phyloP scores from a whole-genome alignment of 352 stramenopile species.

The Phytophthora ramorum region DNA sequence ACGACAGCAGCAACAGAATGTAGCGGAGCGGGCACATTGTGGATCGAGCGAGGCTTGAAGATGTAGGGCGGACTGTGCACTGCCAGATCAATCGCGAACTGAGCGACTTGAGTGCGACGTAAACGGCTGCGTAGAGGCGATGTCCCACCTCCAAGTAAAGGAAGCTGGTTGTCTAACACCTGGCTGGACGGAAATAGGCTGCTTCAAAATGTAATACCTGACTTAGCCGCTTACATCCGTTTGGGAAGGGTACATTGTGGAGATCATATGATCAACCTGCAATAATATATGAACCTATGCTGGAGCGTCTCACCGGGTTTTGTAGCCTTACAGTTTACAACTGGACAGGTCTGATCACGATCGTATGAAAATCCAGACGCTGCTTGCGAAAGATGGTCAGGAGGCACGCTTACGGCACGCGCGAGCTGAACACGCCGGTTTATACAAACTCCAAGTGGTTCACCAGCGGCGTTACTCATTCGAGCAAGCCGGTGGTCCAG shows the following conservation, averaged over 20 bases:
- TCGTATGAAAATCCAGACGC: constrained; percentile 37
- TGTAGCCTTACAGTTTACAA: background rate
- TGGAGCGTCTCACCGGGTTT: background rate
- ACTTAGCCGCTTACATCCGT: background rate
- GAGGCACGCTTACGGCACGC: constrained; percentile 20
- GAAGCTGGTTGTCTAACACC: constrained; percentile 26
- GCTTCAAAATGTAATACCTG: background rate
- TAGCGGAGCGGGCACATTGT: constrained; percentile 87
- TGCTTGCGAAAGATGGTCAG: constrained; percentile 14
- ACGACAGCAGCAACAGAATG: constrained; percentile 84
- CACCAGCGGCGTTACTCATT: constrained; percentile 8
- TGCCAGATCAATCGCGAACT: constrained; percentile 37
- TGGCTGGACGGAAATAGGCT: constrained; percentile 29
- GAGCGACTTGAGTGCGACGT: constrained; percentile 14
- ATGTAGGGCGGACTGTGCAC: background rate
- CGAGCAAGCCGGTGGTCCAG: constrained; percentile 4
- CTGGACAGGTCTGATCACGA: constrained; percentile 14
- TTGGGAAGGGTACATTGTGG: background rate
- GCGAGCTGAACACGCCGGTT: constrained; percentile 15
- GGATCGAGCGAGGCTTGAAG: background rate
- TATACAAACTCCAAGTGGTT: constrained; percentile 15
- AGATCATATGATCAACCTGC: background rate
- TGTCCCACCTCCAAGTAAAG: constrained; percentile 36
- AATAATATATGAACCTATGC: background rate
- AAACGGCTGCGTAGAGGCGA: constrained; percentile 20